Conservation (phyloP, 2,329 filamentous ascomycete genomes). For the Alternaria gaisen region DNA sequence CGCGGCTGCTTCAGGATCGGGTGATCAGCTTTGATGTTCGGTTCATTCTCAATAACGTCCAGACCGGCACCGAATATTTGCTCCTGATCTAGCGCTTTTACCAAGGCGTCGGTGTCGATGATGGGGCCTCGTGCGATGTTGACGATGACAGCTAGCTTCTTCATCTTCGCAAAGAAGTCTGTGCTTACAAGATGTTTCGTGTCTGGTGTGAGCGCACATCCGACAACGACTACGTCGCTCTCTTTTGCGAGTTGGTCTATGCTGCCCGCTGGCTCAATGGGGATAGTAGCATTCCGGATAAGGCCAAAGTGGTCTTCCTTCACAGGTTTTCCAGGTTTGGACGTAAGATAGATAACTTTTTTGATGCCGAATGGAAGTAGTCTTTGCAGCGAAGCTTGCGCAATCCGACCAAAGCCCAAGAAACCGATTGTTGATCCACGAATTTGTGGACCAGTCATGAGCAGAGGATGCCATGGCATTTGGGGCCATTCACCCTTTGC, state of each 20-base stretch:
- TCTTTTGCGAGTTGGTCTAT: constrained; percentile 38
- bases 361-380: constrained; percentile 41
- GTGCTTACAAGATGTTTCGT: constrained; percentile 41
- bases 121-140: constrained; percentile 66
- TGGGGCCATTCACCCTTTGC: constrained; percentile 39
- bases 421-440: constrained; percentile 38
- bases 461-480: constrained; percentile 42
- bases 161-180: constrained; percentile 58
- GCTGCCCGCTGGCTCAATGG: constrained; percentile 30
- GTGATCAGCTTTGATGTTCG: constrained; percentile 56
- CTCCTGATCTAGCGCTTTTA: constrained; percentile 59
- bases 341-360: constrained; percentile 37
- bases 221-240: constrained; percentile 43
- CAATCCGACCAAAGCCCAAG: constrained; percentile 42
- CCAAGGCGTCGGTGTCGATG: constrained; percentile 64
- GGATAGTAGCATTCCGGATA: constrained; percentile 24
- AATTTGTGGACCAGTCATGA: constrained; percentile 43
- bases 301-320: constrained; percentile 39
- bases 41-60: constrained; percentile 66
- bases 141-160: constrained; percentile 62
- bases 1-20: constrained; percentile 59
- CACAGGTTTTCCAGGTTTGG: constrained; percentile 33
- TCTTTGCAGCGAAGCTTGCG: constrained; percentile 37
- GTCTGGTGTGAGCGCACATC: constrained; percentile 36
- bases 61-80: constrained; percentile 63